Evolutionary conservation across 2,329 filamentous ascomycete genomes (phyloP), one percentile per base, ranked within the genome.

Genomic region (Trichoderma citrinoviride): DNA sequence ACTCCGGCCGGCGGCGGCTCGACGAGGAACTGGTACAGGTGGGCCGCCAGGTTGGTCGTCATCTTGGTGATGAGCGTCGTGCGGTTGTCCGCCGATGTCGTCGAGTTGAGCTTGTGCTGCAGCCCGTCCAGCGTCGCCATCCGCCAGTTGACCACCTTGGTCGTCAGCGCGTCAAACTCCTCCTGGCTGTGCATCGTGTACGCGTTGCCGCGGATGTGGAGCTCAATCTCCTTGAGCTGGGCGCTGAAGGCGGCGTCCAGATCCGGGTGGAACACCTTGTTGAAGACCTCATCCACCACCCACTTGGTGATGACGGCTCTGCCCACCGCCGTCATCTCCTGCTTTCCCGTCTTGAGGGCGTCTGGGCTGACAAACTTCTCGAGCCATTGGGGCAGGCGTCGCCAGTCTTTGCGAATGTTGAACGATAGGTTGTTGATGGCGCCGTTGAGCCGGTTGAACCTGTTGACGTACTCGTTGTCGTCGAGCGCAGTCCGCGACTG

Each of bases 261-360:
- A 10, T 89, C 89, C 0, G 95, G 95, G 73, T 99, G 95, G 79
- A 99, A 98, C 77, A 90, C 93, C 61, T 89, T 89, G 75, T 96
- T 89, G 75, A 98, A 96, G 49, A 98, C 86, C 73, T 96, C 92
- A 53, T 97, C 92, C 25, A 94, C 88, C 6, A 99, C 80, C 92
- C 94, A 99, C 66, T 89, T 87, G 29, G 91, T 91, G 70, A 99
- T 93, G 68, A 93, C 87, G 14, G 94, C 93, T 61, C 94, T 87
- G 17, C 95, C 95, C 25, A 96, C 90, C 5, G 93, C 93, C 7
- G 93, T 98, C 95, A 99, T 99, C 77, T 99, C 95, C 76, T 97
- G 93, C 74, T 93, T 96, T 67, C 93, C 95, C 10, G 90, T 92
- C 71, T 89, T 86, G 61, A 96, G 83, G 0, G 93, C 94, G 71